Base-by-base conservation (phyloP, 2,329 filamentous ascomycete genomes). In the Sclerotinia subarctica region DNA sequence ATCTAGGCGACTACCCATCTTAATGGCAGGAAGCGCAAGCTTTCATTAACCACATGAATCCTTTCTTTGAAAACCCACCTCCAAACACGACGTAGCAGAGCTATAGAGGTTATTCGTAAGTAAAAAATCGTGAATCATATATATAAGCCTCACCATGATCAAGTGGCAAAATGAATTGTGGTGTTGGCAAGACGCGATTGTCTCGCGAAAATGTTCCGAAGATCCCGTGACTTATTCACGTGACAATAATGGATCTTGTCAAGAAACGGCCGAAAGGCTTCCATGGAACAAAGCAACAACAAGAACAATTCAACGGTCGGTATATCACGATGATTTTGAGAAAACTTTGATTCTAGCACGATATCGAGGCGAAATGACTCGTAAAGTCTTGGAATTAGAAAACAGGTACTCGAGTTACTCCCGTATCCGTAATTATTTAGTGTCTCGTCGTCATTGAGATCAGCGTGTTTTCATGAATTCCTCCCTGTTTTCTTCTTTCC, bases 1-100 rank as follows among this genome's bases (percentile, higher is more conserved):
- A 5, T 89, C 86, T 19, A 89, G 79, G 11, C 84, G 82, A 71
- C 82, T 86, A 15, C 86, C 85, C 87, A 90, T 90, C 68, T 44
- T 44, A 11, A 7, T 10, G 29, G 17, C 57, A 32, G 35, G 35
- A 19, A 38, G n/a, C 11, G 7, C 46, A 21, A 35, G 8, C 46
- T 24, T 38, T 46, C 38, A 10, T 7, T 29, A 42, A 46, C n/a
- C 51, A 35, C 52, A 59, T 29, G 13, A 17, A 51, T 32, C 7
- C 19, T 26, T 17, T 51, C 38, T 19, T 49, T 21, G 10, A 5
- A 19, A 35, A 21, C 19, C 38, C 53, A 47, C 49, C 6, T n/a
- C 3, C 21, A 24, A n/a, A 21, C 11, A 15, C 19, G 6, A 35
- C 38, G 11, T 5, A 17, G n/a, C 7, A 46, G 26, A 11, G 6